Percentiles rank a stretch among this genome's conserved stretches.
Conservation (phyloP, 2,329 filamentous ascomycete species). For the Ophiostoma pallidulum region DNA sequence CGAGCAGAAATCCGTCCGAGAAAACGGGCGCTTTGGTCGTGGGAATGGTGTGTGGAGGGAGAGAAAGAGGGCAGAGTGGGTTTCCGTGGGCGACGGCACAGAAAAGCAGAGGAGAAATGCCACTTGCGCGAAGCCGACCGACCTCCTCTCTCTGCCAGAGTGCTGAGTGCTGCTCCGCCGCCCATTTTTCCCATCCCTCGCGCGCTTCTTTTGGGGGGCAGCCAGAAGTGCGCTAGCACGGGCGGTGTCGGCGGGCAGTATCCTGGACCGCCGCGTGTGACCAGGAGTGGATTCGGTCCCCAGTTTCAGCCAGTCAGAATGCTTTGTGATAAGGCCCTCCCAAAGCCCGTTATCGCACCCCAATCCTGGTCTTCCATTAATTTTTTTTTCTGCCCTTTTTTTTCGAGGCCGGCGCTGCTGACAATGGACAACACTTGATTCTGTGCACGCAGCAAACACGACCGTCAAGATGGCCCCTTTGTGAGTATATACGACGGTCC, state of each 20-base stretch:
- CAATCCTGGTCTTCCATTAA: neutral
- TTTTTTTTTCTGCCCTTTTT: constrained; percentile 9
- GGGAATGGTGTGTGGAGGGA: neutral
- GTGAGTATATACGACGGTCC: constrained; percentile 1
- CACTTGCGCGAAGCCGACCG: constrained; percentile 14
- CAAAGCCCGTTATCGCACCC: constrained; percentile 7
- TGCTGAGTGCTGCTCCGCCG: neutral
- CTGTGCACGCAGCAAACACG: neutral
- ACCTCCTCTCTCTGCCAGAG: constrained; percentile 6
- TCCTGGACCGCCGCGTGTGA: too few relatives aligned
- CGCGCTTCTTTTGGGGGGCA: constrained; percentile 2
- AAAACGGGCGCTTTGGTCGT: neutral
- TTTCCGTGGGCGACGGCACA: constrained; percentile 8
- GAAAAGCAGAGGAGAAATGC: constrained; percentile 15
- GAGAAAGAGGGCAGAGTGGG: constrained; percentile 3
- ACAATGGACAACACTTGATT: neutral
- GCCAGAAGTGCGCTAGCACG: constrained; percentile 8
- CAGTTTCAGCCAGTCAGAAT: neutral
- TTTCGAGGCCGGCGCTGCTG: neutral
- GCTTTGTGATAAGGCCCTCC: constrained; percentile 7
- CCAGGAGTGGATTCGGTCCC: neutral
- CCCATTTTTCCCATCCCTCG: neutral
- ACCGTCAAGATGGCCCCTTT: constrained; percentile 4
- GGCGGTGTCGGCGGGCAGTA: neutral
- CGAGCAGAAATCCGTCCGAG: neutral